Evolutionary conservation across 495 filamentous ascomycete genomes (phyloP), one percentile per base, ranked within the genome.

Genomic region (Penicillium psychrofluorescens): DNA sequence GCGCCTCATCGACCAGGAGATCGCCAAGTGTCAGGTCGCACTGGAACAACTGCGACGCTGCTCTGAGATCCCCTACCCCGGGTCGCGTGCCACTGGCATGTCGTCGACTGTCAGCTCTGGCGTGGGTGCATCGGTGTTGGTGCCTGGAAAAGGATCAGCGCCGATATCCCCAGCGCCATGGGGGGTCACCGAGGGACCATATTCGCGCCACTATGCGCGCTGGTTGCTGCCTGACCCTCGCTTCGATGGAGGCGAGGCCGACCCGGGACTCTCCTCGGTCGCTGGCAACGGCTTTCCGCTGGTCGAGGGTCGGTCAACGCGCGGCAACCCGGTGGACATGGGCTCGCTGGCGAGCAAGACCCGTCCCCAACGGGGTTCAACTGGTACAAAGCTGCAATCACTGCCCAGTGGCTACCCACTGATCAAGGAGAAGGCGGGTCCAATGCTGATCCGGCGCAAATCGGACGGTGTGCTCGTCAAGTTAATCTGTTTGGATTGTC

Each of bases 11-110:
- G 88, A 97, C 61, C 90, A 95, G 64, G 90, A 97, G 64, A 78
- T 97, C 48, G 90, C 88, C 52, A 95, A 95, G 72, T 95, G 90
- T 53, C 90, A 96, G 72, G 71, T 90, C 51, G 86, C 90, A n/a
- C 76, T 96, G 50, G 92, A 98, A 66, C 92, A 97, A 62, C 75
- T 98, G 38, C 85, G 92, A 45, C 84, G 92, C 42, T 95, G 90
- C 58, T 80, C 88, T 52, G 70, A 96, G 54, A 88, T 95, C 40
- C 91, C 92, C 6, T 96, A 86, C 62, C 88, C 89, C 31, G 77
- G 79, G 29, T 81, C 78, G 12, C 74, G 68, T n/a, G 74, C 77
- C 29, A 67, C 78, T 41, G 79, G 79, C 36, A 70, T 79, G 61
- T 71, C 68, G 34, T 58, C 78, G 50, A 75, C 84, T 49, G 75